Conservation (phyloP, 1,284 basidiomycete species). For the Caloboletus inedulis region DNA sequence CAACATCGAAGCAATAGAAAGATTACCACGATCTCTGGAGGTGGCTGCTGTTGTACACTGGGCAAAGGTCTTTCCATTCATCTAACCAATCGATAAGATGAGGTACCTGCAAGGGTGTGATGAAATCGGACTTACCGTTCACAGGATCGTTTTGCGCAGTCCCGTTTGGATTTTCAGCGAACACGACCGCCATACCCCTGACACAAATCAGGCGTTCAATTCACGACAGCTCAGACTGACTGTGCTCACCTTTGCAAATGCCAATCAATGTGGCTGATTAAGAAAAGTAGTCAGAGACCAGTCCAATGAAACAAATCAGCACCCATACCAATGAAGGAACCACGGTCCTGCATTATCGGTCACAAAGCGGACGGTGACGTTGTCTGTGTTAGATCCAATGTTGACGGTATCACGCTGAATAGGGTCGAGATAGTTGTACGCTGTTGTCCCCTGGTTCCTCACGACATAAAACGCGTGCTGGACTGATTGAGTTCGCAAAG, state of each 20-base stretch:
- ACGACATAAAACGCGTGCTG: constrained; percentile 44
- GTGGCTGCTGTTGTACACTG: constrained; percentile 8
- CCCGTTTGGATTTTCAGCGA: constrained; percentile 35
- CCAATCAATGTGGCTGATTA: constrained; percentile 34
- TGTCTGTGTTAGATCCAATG: constrained; percentile 34
- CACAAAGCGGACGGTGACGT: constrained; percentile 41
- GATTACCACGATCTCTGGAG: not conserved
- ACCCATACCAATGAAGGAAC: constrained; percentile 32
- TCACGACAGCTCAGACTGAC: not conserved
- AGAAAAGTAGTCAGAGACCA: constrained; percentile 4
- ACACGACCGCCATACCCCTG: constrained; percentile 41
- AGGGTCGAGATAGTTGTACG: constrained; percentile 43
- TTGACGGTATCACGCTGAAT: constrained; percentile 37
- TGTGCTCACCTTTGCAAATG: constrained; percentile 26
- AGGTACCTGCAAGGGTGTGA: not conserved
- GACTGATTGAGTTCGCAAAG: not conserved
- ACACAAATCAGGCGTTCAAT: not conserved
- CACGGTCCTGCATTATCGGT: constrained; percentile 38
- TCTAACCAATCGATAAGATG: constrained; percentile 4
- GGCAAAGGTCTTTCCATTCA: constrained; percentile 18
- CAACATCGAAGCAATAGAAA: not conserved
- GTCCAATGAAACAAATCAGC: not conserved
- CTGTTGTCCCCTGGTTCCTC: constrained; percentile 35
- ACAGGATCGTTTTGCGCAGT: constrained; percentile 19
- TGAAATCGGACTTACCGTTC: constrained; percentile 8